These are phyloP conservation scores for Rubus idaeus DNA, from an alignment of 306 rosid genomes.

Conservation along the genomic window DNA sequence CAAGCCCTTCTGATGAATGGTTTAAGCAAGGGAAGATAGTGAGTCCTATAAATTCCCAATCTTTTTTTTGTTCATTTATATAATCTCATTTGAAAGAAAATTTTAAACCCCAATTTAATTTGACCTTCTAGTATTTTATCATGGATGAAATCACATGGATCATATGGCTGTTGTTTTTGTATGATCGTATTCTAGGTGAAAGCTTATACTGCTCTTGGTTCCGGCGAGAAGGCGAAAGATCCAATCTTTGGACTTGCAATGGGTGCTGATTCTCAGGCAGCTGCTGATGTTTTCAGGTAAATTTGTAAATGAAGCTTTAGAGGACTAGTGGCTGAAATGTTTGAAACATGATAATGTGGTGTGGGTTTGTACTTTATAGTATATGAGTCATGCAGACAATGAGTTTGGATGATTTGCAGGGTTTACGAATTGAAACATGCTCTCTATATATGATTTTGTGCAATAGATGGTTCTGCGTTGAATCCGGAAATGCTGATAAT, in stretches of 20 bases:
- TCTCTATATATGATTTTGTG: slow-evolving; percentile 55
- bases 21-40: slow-evolving; percentile 81
- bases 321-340: slow-evolving; percentile 1
- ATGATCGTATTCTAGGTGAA: slow-evolving; percentile 44
- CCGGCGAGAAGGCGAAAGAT: slow-evolving; percentile 82
- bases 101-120: neutral
- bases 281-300: slow-evolving; percentile 65
- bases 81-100: neutral
- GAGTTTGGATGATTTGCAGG: slow-evolving; percentile 45
- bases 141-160: neutral
- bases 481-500: slow-evolving; percentile 70
- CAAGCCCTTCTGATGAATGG: slow-evolving; percentile 88
- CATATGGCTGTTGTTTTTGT: neutral
- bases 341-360: neutral
- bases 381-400: slow-evolving; percentile 28
- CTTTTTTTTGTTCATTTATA: neutral
- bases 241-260: slow-evolving; percentile 82
- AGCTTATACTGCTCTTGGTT: slow-evolving; percentile 56
- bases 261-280: slow-evolving; percentile 71
- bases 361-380: slow-evolving; percentile 10
- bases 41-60: slow-evolving; percentile 4
- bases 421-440: slow-evolving; percentile 45
- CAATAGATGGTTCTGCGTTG: slow-evolving; percentile 93
- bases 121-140: neutral
- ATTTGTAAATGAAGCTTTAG: neutral